Evolutionary conservation across 192 early-diverging fungal genomes (phyloP).

Genomic region (Paraglomus occultum): DNA sequence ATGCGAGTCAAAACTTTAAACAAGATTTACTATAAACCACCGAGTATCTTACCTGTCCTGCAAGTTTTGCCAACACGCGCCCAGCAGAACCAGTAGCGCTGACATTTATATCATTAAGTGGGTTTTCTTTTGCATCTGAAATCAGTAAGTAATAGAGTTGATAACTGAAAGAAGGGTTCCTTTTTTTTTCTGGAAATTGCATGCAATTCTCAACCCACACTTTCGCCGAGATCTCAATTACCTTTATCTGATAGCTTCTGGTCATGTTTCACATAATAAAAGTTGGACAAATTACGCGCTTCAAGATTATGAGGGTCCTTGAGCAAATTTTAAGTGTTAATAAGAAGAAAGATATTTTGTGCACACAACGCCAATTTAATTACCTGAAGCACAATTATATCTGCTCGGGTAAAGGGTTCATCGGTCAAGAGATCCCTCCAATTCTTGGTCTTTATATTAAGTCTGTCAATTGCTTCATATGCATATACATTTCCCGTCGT

Average conservation of each 20-base stretch:
- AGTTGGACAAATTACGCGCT: conserved; percentile 65
- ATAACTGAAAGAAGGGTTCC: background rate
- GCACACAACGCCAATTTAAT: background rate
- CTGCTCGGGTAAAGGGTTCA: conserved; percentile 79
- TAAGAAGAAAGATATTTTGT: background rate
- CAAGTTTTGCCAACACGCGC: conserved; percentile 55
- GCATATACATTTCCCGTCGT: conserved; percentile 87
- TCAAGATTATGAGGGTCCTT: conserved; percentile 80
- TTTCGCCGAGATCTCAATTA: conserved; percentile 27
- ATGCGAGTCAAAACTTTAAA: conserved; percentile 36
- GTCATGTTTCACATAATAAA: conserved; percentile 73
- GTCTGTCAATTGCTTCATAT: conserved; percentile 79
- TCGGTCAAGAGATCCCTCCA: conserved; percentile 89
- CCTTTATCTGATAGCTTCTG: conserved; percentile 54
- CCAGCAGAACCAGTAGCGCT: conserved; percentile 51
- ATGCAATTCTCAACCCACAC: background rate
- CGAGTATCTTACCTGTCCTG: conserved; percentile 32
- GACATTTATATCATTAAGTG: conserved; percentile 62
- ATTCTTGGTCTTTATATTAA: conserved; percentile 81
- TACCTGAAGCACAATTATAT: conserved; percentile 86
- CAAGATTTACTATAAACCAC: conserved; percentile 31
- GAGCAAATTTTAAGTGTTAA: background rate
- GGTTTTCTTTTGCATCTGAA: conserved; percentile 46
- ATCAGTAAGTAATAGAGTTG: background rate
- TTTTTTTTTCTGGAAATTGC: no score